Base-by-base conservation (phyloP, 352 stramenopile genomes). In the Phytophthora melonis region DNA sequence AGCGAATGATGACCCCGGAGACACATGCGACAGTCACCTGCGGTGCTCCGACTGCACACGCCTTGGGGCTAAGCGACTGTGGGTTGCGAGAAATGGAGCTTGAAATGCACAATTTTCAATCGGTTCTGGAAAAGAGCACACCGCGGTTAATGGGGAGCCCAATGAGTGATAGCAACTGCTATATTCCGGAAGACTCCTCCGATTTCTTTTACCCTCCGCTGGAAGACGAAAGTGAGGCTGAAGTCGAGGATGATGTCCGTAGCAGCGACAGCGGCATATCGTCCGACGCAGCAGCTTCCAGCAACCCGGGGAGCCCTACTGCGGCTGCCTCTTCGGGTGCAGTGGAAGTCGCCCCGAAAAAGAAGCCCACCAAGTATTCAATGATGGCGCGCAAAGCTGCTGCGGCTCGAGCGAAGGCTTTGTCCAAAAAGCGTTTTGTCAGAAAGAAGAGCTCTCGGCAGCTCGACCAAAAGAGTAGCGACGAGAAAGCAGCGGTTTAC, bases 11-110 rank as follows among this genome's bases (percentile, higher is more conserved):
- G 79, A 25, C 77, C 1, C 76, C 82, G 18, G 87, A 93, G 57
- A 93, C 78, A 0, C 87, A 95, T 53, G 78, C 80, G 9, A 95
- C 87, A 0, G 79, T 95, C 55, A 95, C 90, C 41, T 95, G 88
- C 69, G 90, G 90, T 11, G 90, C 90, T 32, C 90, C 90, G 3
- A 95, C 90, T 57, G 90, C 90, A 16, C 90, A 96, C 62, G 88
- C 82, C 0, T 89, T 95, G 85, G 90, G 90, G 0, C 50, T 96
- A 14, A 88, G 80, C 5, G 82, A 96, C 57, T 89, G 82, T 18
- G 90, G 90, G 8, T 70, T 96, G 52, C 84, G 88, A 16, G 90
- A 96, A 63, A 95, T 96, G 83, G 90, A 96, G 55, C 56, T 93
- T 9, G 83, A 93, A 45, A 93, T 96, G 49, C 79, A 94, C 34